These are phyloP conservation scores for Candida xiaguanensis DNA, from an alignment of 805 yeast species.

Conservation along the genomic window DNA sequence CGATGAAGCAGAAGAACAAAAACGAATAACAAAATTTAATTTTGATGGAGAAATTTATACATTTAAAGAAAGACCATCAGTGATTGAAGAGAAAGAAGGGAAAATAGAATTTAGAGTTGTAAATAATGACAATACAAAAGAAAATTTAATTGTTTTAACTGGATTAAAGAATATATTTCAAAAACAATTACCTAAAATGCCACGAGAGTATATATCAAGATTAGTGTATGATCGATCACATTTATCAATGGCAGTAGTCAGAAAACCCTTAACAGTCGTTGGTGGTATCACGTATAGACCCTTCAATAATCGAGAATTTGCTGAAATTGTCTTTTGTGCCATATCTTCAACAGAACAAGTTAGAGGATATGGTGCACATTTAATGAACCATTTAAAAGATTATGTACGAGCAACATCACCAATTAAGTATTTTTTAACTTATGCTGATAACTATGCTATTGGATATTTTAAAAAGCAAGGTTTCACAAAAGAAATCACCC, in stretches of 20 bases:
- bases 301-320: conserved; percentile 84
- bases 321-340: conserved; percentile 98
- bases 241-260: conserved; percentile 91
- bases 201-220: conserved; percentile 91
- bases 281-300: conserved; percentile 98
- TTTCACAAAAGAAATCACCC: conserved; percentile 88
- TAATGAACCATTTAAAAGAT: conserved; percentile 97
- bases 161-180: conserved; percentile 96
- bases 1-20: conserved; percentile 40
- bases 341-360: conserved; percentile 97
- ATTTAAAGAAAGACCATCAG: conserved; percentile 91
- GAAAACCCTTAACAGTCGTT: conserved; percentile 90
- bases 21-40: conserved; percentile 46
- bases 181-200: conserved; percentile 98
- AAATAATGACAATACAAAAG: conserved; percentile 86
- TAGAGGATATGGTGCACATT: conserved; percentile 96
- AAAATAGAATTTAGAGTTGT: conserved; percentile 94
- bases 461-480: conserved; percentile 99
- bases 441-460: conserved; percentile 98
- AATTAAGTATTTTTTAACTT: conserved; percentile 82
- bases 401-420: conserved; percentile 87
- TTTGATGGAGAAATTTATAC: conserved; percentile 79
- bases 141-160: conserved; percentile 85
- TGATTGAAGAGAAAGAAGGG: conserved; percentile 88
- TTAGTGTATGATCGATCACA: conserved; percentile 93